Evolutionary conservation across 345 rosid genomes (phyloP).

Genomic region (Sonneratia caseolaris): DNA sequence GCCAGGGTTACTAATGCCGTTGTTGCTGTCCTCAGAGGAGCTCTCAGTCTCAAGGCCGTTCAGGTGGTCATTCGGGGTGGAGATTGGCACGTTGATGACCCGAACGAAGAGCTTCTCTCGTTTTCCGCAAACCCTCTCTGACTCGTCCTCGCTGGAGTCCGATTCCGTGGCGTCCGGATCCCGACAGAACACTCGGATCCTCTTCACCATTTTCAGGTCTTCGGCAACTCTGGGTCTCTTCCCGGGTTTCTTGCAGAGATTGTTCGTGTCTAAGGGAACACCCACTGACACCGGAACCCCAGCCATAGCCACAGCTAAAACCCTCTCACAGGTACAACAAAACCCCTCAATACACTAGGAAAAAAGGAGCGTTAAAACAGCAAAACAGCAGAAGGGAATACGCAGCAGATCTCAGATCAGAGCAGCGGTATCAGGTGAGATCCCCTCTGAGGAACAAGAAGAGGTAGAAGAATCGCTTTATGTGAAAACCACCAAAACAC

Average conservation of each 20-base stretch:
- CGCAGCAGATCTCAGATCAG: not conserved
- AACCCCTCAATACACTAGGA: conserved; percentile 14
- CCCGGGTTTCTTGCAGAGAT: conserved; percentile 19
- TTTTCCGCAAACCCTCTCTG: conserved; percentile 1
- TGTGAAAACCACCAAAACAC: conserved; percentile 71
- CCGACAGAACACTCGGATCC: conserved; percentile 52
- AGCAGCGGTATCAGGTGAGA: conserved; percentile 31
- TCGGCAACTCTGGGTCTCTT: conserved; percentile 11
- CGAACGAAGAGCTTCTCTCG: conserved; percentile 38
- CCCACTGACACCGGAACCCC: conserved; percentile 35
- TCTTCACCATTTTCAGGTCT: conserved; percentile 29
- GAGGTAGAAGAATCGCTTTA: conserved; percentile 51
- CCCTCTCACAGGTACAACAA: conserved; percentile 1
- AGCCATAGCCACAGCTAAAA: conserved; percentile 9
- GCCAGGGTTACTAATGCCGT: conserved; percentile 12
- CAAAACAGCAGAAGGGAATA: not conserved
- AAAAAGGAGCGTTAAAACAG: not conserved
- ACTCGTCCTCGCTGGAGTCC: conserved; percentile 76
- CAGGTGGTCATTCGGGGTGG: not conserved
- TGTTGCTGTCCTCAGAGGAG: conserved; percentile 63
- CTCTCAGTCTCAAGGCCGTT: conserved; percentile 25
- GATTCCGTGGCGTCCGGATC: conserved; percentile 92
- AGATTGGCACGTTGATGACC: conserved; percentile 44
- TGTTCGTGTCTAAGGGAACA: conserved; percentile 16
- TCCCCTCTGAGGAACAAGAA: conserved; percentile 66